Evolutionary conservation across 495 filamentous ascomycete species (phyloP).

Genomic region (Collariella sp.): DNA sequence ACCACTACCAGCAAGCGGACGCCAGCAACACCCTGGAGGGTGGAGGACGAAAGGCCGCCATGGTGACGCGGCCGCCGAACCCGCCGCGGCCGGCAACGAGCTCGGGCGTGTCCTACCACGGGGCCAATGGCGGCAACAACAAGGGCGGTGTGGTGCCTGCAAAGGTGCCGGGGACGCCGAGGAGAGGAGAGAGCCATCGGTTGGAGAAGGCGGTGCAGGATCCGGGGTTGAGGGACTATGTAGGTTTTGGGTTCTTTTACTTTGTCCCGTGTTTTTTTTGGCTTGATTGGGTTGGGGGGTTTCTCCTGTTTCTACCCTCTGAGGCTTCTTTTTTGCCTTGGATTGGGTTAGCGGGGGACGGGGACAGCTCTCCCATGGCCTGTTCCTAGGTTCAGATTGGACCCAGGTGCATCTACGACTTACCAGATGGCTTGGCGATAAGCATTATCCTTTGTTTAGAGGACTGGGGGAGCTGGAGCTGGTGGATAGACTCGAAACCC

Average conservation of each 20-base stretch:
- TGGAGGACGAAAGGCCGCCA: background rate
- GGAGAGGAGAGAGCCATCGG: constrained; percentile 24
- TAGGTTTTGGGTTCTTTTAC: constrained; percentile 30
- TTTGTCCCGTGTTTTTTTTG: background rate
- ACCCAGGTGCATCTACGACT: constrained; percentile 4
- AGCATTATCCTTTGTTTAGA: constrained; percentile 7
- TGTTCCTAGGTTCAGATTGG: background rate
- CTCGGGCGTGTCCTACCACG: constrained; percentile 25
- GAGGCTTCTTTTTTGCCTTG: background rate
- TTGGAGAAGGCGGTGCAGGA: constrained; percentile 36
- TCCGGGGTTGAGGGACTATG: constrained; percentile 45
- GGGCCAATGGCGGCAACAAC: constrained; percentile 18
- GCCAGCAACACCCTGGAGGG: background rate
- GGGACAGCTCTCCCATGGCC: background rate
- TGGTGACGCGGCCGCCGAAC: constrained; percentile 4
- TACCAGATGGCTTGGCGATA: constrained; percentile 4
- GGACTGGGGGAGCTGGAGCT: background rate
- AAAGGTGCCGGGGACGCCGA: constrained; percentile 28
- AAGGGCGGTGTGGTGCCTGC: constrained; percentile 17
- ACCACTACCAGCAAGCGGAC: background rate
- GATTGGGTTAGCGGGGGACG: background rate
- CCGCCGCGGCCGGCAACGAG: background rate
- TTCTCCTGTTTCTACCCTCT: background rate
- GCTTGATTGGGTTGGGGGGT: background rate
- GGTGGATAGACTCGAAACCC: too few species aligned